These are phyloP conservation scores for Caryopteris hybrid DNA, from an alignment of 305 asterid species.

Conservation along the genomic window DNA sequence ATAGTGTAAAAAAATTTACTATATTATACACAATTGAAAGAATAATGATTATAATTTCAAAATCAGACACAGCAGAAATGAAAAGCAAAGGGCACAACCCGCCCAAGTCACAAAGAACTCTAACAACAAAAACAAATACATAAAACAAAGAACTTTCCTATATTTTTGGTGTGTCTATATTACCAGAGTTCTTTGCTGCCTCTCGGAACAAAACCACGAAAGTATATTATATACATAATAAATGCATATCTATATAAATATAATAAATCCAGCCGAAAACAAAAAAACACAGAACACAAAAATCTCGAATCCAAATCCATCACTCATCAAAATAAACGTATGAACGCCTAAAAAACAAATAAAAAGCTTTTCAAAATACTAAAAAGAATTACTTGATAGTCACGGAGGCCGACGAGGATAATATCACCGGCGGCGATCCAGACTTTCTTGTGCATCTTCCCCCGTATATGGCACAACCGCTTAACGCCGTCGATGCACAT, in stretches of 20 bases:
- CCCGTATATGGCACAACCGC: constrained; percentile 88
- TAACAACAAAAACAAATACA: not conserved
- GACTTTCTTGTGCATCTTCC: constrained; percentile 95
- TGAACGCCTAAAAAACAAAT: not conserved
- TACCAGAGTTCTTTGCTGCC: not conserved
- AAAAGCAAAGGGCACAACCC: not conserved
- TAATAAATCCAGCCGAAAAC: not conserved
- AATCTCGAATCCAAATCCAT: not conserved
- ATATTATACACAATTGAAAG: not conserved
- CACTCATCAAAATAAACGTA: not conserved
- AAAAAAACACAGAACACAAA: not conserved
- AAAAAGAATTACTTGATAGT: constrained; percentile 53
- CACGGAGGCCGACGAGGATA: constrained; percentile 93
- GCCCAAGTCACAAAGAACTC: not conserved
- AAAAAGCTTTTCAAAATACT: not conserved
- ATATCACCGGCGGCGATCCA: constrained; percentile 98
- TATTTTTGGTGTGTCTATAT: not conserved
- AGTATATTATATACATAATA: not conserved
- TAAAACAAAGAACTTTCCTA: not conserved
- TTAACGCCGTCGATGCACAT: constrained; percentile 78
- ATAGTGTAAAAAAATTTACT: too few species aligned
- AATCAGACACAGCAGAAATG: not conserved
- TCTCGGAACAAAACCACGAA: not conserved
- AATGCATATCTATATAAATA: not conserved
- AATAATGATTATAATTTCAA: not conserved